Conservation (phyloP, 495 filamentous ascomycete species). For the Penicillium mononematosum region DNA sequence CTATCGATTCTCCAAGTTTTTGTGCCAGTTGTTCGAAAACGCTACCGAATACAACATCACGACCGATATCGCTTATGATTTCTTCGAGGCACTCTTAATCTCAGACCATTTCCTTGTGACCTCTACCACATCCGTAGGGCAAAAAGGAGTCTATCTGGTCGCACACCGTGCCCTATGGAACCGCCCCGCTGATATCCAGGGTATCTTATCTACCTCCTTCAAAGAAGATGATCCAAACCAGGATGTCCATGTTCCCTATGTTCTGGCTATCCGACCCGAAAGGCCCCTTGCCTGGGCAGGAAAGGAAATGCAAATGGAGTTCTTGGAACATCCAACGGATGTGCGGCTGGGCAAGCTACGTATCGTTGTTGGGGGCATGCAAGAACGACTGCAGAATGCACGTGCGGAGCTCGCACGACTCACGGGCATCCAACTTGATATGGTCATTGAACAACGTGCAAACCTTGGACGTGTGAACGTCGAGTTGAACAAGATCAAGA, state of each 20-base stretch:
- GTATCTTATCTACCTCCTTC: conserved; percentile 83
- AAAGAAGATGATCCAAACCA: conserved; percentile 69
- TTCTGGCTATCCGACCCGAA: conserved; percentile 82
- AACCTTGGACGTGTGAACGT: conserved; percentile 90
- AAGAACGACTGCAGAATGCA: conserved; percentile 73
- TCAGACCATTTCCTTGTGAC: conserved; percentile 79
- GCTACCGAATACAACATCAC: conserved; percentile 86
- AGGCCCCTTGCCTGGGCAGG: conserved; percentile 78
- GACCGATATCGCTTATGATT: conserved; percentile 60
- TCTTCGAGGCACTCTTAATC: conserved; percentile 79
- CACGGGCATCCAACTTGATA: conserved; percentile 76
- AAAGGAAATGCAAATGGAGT: conserved; percentile 63
- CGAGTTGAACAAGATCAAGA: conserved; percentile 92
- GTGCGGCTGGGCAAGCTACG: conserved; percentile 84
- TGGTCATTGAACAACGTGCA: conserved; percentile 87
- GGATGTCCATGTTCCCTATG: conserved; percentile 71
- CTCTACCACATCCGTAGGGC: conserved; percentile 57
- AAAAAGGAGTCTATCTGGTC: conserved; percentile 76
- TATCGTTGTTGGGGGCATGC: conserved; percentile 85
- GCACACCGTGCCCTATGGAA: conserved; percentile 76
- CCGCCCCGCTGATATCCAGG: conserved; percentile 74
- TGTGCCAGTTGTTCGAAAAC: conserved; percentile 93
- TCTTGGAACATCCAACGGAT: conserved; percentile 78
- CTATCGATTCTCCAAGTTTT: conserved; percentile 79
- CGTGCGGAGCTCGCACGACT: conserved; percentile 70